Conservation (phyloP, 805 yeast genomes). For the Cyberlindnera subsufficiens region DNA sequence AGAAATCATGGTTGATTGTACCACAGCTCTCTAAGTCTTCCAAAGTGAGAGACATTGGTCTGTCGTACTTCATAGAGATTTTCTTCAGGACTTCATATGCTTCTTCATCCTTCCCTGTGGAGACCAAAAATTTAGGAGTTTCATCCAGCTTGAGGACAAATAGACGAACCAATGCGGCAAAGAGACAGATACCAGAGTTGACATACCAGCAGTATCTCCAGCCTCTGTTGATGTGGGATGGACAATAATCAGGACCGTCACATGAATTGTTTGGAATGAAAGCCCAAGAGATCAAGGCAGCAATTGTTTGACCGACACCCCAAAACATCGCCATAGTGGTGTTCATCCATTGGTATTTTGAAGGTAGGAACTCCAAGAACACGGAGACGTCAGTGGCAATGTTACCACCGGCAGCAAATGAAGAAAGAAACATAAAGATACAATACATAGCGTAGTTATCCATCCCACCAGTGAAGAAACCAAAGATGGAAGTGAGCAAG, state of each 20-base stretch:
- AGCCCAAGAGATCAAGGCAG: conserved; percentile 46
- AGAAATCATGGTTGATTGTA: conserved; percentile 26
- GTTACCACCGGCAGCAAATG: conserved; percentile 47
- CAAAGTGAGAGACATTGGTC: conserved; percentile 34
- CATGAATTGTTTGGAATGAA: conserved; percentile 44
- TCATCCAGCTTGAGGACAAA: conserved; percentile 39
- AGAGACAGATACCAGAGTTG: conserved; percentile 43
- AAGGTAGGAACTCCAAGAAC: conserved; percentile 45
- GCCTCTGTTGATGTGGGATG: conserved; percentile 43
- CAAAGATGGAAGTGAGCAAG: conserved; percentile 38
- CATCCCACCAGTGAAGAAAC: conserved; percentile 45
- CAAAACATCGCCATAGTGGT: conserved; percentile 49
- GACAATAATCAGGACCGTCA: conserved; percentile 34
- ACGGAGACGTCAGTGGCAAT: conserved; percentile 46
- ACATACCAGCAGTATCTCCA: conserved; percentile 55
- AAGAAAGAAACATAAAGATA: conserved; percentile 37
- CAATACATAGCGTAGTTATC: conserved; percentile 41
- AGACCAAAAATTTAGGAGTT: conserved; percentile 47
- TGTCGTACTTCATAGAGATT: conserved; percentile 41
- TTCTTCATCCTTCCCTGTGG: conserved; percentile 43
- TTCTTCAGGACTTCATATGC: conserved; percentile 38
- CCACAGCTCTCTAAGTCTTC: conserved; percentile 44
- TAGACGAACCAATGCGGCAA: conserved; percentile 41
- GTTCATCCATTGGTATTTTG: conserved; percentile 41
- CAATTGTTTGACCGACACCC: conserved; percentile 54